These are phyloP conservation scores for Echinosphaeria canescens DNA, from an alignment of 2,329 filamentous ascomycete genomes.

Conservation along the genomic window DNA sequence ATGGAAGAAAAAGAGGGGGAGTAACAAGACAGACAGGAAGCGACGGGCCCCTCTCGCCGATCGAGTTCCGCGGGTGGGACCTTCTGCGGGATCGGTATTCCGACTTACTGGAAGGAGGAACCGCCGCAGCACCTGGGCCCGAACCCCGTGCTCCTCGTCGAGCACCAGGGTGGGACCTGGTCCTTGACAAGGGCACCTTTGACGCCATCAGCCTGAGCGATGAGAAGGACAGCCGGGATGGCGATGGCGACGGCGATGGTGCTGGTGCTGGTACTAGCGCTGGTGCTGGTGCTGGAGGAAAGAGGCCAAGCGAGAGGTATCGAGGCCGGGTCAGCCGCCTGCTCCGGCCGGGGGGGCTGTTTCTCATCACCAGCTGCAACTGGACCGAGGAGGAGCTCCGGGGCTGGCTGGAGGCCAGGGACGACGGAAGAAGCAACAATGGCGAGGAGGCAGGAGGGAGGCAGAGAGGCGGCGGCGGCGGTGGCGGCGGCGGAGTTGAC, in stretches of 20 bases:
- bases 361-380: constrained; percentile 90
- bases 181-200: constrained; percentile 97
- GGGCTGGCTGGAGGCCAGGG: constrained; percentile 64
- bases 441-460: no score
- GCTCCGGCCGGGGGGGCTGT: constrained; percentile 46
- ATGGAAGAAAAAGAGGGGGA: constrained; percentile 1
- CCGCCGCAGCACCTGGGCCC: not conserved
- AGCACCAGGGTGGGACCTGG: constrained; percentile 67
- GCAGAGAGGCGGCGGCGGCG: no score
- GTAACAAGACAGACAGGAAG: constrained; percentile 2
- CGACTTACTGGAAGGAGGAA: no score
- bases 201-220: constrained; percentile 71
- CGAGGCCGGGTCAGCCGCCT: constrained; percentile 43
- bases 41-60: constrained; percentile 3
- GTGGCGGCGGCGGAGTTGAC: constrained; percentile 8
- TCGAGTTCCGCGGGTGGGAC: constrained; percentile 37
- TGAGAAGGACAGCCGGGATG: constrained; percentile 27
- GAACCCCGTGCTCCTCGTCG: no score
- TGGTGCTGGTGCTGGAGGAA: constrained; percentile 23
- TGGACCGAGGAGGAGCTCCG: constrained; percentile 84
- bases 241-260: no score
- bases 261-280: no score
- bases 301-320: constrained; percentile 56
- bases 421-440: no score
- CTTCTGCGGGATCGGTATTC: constrained; percentile 29